Percentiles rank a stretch among this genome's conserved stretches.
Conservation (phyloP, 2,329 filamentous ascomycete genomes). For the Amesomyces nigricolor region DNA sequence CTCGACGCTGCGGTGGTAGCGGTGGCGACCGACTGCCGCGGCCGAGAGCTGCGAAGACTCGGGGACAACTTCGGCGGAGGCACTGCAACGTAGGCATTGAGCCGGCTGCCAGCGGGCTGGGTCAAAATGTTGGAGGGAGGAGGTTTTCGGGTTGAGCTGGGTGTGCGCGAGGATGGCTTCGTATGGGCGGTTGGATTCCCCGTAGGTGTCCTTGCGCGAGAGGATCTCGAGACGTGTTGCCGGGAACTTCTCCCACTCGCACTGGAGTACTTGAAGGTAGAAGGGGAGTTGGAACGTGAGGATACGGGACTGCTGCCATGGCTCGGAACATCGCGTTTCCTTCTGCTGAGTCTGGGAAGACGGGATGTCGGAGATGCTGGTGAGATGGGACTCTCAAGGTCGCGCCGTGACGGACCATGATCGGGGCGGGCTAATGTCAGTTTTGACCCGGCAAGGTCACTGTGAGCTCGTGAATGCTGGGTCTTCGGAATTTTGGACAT, state of each 20-base stretch:
- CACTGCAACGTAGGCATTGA: constrained; percentile 69
- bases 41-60: constrained; percentile 71
- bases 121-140: constrained; percentile 38
- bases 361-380: constrained; percentile 30
- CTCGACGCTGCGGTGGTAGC: constrained; percentile 68
- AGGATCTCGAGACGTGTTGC: constrained; percentile 30
- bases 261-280: constrained; percentile 39
- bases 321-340: constrained; percentile 39
- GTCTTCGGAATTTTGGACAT: constrained; percentile 33
- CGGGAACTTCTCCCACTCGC: constrained; percentile 38
- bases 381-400: constrained; percentile 25
- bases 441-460: constrained; percentile 45
- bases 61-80: constrained; percentile 70
- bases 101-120: constrained; percentile 47
- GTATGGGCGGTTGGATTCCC: constrained; percentile 31
- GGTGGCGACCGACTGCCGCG: constrained; percentile 70
- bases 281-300: constrained; percentile 53
- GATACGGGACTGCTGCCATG: constrained; percentile 44
- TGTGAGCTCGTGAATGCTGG: constrained; percentile 48
- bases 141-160: constrained; percentile 33
- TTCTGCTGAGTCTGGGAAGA: constrained; percentile 36
- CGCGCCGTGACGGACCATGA: constrained; percentile 6
- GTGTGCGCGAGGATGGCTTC: constrained; percentile 40
- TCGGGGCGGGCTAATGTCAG: constrained; percentile 19
- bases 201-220: constrained; percentile 38